Evolutionary conservation across 1,284 basidiomycete genomes (phyloP), one percentile per base, ranked within the genome.

Genomic region (Cerioporus squamosus): DNA sequence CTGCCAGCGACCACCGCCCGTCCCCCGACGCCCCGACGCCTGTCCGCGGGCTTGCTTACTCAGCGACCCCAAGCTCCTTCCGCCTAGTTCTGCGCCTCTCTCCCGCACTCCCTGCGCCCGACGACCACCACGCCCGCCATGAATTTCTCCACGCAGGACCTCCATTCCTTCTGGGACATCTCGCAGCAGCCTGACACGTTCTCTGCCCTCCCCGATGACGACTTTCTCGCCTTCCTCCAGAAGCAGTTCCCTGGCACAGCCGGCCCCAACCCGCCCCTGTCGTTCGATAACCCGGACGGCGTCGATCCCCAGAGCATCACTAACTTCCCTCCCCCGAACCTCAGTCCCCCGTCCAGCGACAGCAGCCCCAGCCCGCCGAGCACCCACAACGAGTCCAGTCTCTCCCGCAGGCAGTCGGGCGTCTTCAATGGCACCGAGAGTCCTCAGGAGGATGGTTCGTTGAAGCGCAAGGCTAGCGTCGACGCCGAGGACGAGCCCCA

Each of bases 391-490:
- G 61, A 68, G 31, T 60, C 66, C 44, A 64, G 72, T 38, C 64
- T 70, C 44, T 72, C 70, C 23, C 71, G 72, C 42, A 67, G 71
- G 18, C 72, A 75, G 47, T 72, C 75, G 45, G 72, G 71, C 36
- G 69, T 65, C 2, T 75, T 75, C 60, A 69, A 62, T 40, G n/a
- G 44, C 44, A 24, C 66, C 26, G 76, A 51, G 17, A 72, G 75
- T 18, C 26, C 53, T 5, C 56, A 51, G 36, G 74, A 79, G 2
- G 80, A 80, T 15, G 68, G 75, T 9, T 74, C 77, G 3, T 73
- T 89, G 59, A 93, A 93, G 74, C 83, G 91, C 67, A 93, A 92
- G 75, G 90, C 88, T 5, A 84, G 82, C 65, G 76, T 82, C 68
- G 77, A 86, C 49, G 79, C 81, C 54, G 66, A 76, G 40, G 78